Base-by-base conservation (phyloP, 1,284 basidiomycete species). In the Apiotrichum veenhuisii region DNA sequence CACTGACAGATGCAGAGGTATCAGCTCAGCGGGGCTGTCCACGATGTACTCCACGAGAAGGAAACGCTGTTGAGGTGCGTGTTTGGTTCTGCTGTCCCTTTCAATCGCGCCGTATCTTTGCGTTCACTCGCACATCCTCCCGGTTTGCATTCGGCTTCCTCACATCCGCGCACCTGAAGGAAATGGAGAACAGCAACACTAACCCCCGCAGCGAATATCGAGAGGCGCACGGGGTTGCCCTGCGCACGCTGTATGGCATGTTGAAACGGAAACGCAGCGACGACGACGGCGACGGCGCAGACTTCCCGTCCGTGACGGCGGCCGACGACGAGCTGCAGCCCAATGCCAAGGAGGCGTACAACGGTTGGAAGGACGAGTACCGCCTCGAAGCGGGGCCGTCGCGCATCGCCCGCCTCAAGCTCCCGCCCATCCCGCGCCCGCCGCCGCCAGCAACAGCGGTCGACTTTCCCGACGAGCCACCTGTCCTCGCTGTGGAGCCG, bases 381-480 rank as follows among this genome's bases (percentile, higher is more conserved):
- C 20, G 55, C 9, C 58, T 75, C n/a, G 60, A 65, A 20, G 64
- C 61, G 9, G 71, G 71, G 56, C 65, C 68, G 25, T 61, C 63
- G 2, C 47, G 66, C 23, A 69, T 73, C 26, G 49, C 55, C 0
- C 45, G 50, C 0, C 52, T 75, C 17, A 25, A 10, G 2, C 40
- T 75, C n/a, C 72, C 73, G 2, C 14, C 49, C 4, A 30, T 72
- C 15, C 71, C 73, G 1, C 62, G 65, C 1, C 42, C 64, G 3
- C 70, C 71, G 5, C 67, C 73, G 14, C 71, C 71, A 12, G 42
- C 56, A 1, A 63, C 60, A 8, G 53, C 63, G 1, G 68, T 67
- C 14, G 63, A 67, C 40, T 73, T 72, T 50, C 72, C 73, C 2
- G 69, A 72, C 50, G 73, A 73, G 48, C 50, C 62, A 14, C 40